phyloP scores from a whole-genome alignment of 2,329 filamentous ascomycete genomes.

The Hymenoscyphus scutula region DNA sequence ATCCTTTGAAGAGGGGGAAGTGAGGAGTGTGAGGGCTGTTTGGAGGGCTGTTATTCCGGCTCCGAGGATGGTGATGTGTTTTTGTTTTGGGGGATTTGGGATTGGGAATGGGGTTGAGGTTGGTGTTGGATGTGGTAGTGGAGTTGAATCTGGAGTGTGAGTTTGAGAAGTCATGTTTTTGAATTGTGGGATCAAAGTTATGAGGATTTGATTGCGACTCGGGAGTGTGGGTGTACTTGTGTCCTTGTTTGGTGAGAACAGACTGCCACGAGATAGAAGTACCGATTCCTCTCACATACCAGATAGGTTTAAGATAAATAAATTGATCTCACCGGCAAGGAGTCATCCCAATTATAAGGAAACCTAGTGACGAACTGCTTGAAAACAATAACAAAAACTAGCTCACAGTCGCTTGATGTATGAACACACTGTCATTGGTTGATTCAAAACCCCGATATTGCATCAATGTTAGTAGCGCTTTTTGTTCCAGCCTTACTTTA shows the following conservation, averaged over 20 bases:
- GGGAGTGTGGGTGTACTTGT: no score
- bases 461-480: no score
- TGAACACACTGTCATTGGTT: not conserved
- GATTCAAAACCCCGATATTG: constrained; percentile 4
- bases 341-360: no score
- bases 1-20: constrained; percentile 40
- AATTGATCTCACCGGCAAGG: no score
- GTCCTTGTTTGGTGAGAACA: no score
- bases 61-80: constrained; percentile 33
- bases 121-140: not conserved
- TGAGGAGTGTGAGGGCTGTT: constrained; percentile 42
- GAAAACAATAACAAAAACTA: not conserved
- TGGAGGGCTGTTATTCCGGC: constrained; percentile 48
- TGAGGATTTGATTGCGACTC: not conserved
- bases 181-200: not conserved
- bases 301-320: no score
- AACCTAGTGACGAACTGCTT: no score
- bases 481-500: no score
- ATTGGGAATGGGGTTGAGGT: not conserved
- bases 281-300: no score
- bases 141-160: not conserved
- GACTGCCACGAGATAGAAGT: no score
- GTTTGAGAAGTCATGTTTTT: not conserved
- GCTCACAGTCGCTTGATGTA: not conserved
- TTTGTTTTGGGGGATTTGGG: constrained; percentile 2